Percentiles rank a stretch among this genome's conserved stretches.
Evolutionary conservation across 495 filamentous ascomycete genomes (phyloP).

Genomic region (Aspergillus baeticus): DNA sequence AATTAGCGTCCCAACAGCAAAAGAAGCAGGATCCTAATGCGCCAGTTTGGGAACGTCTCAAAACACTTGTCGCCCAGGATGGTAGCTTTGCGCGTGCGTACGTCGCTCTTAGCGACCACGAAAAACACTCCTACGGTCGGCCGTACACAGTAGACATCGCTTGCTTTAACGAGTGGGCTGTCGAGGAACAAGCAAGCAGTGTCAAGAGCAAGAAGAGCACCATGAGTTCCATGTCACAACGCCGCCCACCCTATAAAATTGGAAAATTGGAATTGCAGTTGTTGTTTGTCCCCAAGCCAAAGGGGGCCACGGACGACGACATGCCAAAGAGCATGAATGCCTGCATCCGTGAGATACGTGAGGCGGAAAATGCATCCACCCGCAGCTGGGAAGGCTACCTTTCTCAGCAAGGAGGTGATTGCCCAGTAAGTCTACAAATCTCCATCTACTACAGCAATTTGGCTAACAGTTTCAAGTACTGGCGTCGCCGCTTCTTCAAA

Average conservation of each 20-base stretch:
- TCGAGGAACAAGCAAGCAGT: slow-evolving; percentile 75
- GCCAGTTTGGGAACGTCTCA: slow-evolving; percentile 75
- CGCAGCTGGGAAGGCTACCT: slow-evolving; percentile 83
- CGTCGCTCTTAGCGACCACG: slow-evolving; percentile 88
- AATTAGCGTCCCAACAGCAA: slow-evolving; percentile 71
- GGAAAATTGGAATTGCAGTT: slow-evolving; percentile 92
- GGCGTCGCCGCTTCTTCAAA: slow-evolving; percentile 97
- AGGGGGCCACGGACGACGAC: slow-evolving; percentile 85
- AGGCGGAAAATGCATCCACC: slow-evolving; percentile 71
- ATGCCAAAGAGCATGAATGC: slow-evolving; percentile 99
- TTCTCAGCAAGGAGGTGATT: slow-evolving; percentile 96
- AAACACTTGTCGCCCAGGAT: slow-evolving; percentile 81
- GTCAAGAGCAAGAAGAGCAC: slow-evolving; percentile 87
- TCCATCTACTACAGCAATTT: slow-evolving; percentile 16
- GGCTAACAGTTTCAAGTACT: slow-evolving; percentile 61
- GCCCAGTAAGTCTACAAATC: slow-evolving; percentile 66
- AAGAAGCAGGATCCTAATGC: slow-evolving; percentile 68
- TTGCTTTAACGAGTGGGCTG: slow-evolving; percentile 98
- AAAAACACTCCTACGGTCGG: slow-evolving; percentile 78
- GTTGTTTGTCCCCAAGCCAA: slow-evolving; percentile 89
- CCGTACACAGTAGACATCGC: slow-evolving; percentile 84
- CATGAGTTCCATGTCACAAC: slow-evolving; percentile 54
- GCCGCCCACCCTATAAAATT: slow-evolving; percentile 87
- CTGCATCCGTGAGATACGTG: slow-evolving; percentile 87
- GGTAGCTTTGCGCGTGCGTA: slow-evolving; percentile 93